Conservation (phyloP, 2,329 filamentous ascomycete genomes). For the Drechslera avenae region DNA sequence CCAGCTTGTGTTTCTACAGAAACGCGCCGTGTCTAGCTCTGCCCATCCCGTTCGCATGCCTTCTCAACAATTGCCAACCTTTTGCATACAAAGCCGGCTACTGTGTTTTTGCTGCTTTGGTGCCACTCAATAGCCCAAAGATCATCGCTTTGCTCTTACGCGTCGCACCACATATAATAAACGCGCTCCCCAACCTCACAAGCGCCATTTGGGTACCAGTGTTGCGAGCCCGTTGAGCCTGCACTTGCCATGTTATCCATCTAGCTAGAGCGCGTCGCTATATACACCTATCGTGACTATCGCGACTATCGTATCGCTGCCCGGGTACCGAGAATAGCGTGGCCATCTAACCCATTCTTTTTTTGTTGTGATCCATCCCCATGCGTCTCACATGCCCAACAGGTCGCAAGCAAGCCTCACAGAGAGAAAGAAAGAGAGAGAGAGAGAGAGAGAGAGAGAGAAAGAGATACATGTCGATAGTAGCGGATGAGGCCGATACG, state of each 20-base stretch:
- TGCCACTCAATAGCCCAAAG: slow-evolving; percentile 4
- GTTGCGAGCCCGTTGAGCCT: slow-evolving; percentile 3
- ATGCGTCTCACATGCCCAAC: slow-evolving; percentile 7
- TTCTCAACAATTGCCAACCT: background rate
- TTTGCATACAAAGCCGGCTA: background rate
- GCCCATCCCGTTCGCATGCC: background rate
- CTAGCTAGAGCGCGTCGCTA: background rate
- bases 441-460: too few species aligned
- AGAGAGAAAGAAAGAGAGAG: too few species aligned
- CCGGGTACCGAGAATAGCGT: slow-evolving; percentile 14
- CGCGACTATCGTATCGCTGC: slow-evolving; percentile 11
- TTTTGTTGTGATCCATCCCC: slow-evolving; percentile 13
- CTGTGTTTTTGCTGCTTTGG: slow-evolving; percentile 6
- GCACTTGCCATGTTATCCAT: background rate
- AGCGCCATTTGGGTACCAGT: slow-evolving; percentile 1
- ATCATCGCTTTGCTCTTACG: slow-evolving; percentile 23
- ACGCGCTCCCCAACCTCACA: slow-evolving; percentile 1
- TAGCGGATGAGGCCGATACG: background rate
- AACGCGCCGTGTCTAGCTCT: slow-evolving; percentile 9
- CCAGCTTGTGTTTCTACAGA: slow-evolving; percentile 5
- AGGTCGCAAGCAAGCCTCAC: background rate
- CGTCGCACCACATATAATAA: slow-evolving; percentile 42
- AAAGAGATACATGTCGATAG: too few species aligned
- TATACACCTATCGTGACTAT: background rate
- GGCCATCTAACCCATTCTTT: slow-evolving; percentile 16